Conservation (phyloP, 2,329 filamentous ascomycete species). For the Fusarium sublunatum region DNA sequence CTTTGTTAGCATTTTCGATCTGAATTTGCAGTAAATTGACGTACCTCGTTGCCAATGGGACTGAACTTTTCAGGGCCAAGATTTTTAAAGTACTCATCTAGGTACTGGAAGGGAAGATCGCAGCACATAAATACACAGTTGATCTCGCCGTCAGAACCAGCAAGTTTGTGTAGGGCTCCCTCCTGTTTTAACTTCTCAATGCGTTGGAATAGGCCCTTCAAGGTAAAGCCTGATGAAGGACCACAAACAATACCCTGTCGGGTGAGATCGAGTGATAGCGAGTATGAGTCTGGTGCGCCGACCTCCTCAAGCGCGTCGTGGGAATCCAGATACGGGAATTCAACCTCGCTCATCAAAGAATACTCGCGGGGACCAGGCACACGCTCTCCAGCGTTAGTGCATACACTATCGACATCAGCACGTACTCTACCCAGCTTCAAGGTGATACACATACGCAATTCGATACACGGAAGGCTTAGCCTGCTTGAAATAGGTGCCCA, state of each 20-base stretch:
- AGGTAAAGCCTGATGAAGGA: slow-evolving; percentile 69
- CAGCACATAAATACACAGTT: slow-evolving; percentile 70
- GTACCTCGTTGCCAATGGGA: slow-evolving; percentile 57
- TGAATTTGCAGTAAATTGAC: neutral
- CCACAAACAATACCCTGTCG: slow-evolving; percentile 70
- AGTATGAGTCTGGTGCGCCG: slow-evolving; percentile 64
- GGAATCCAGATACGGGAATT: slow-evolving; percentile 67
- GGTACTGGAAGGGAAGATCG: slow-evolving; percentile 71
- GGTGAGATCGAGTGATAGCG: slow-evolving; percentile 64
- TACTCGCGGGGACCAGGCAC: slow-evolving; percentile 68
- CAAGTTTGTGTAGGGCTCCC: slow-evolving; percentile 58
- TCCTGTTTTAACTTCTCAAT: slow-evolving; percentile 60
- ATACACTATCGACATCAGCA: slow-evolving; percentile 57
- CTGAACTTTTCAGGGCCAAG: slow-evolving; percentile 61
- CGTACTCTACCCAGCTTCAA: accelerated
- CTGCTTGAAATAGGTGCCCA: slow-evolving; percentile 63
- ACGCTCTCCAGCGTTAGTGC: slow-evolving; percentile 66
- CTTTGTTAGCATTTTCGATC: slow-evolving; percentile 28
- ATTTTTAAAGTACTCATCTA: slow-evolving; percentile 68
- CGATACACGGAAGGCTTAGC: slow-evolving; percentile 60
- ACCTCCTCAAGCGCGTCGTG: slow-evolving; percentile 68
- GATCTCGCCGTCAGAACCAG: slow-evolving; percentile 59
- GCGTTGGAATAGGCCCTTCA: slow-evolving; percentile 63
- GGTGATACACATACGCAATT: slow-evolving; percentile 45
- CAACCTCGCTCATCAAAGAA: slow-evolving; percentile 61